Base-by-base conservation (phyloP, 2,329 filamentous ascomycete species). In the Claviceps sp. region DNA sequence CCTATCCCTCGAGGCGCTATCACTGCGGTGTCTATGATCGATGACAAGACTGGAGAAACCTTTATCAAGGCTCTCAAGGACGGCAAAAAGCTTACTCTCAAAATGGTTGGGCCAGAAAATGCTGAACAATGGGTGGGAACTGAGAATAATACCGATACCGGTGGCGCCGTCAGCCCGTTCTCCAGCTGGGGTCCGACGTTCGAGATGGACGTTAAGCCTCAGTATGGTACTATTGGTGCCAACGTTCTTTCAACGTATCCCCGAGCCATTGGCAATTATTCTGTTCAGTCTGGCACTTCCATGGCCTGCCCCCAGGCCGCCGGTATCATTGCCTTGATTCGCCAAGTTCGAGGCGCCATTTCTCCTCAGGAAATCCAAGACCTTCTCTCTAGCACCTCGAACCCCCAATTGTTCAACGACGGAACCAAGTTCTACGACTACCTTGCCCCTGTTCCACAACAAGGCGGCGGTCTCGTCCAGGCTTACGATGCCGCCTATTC, bases 161-260 rank as follows among this genome's bases (percentile, higher is more conserved):
- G 73, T 1, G 80, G 79, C 6, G 75, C 71, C 47, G 60, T 76
- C 37, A 79, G 73, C 58, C 63, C 63, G 5, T 81, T 68, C 61
- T 78, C 75, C 41, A 75, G 72, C 6, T 84, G 79, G 79, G 79
- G 79, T 8, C 79, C 79, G 2, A 79, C 74, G 2, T 82, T 72
- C 62, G 78, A 83, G 59, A 67, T 78, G 56, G 71, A 75, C 46
- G 63, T 76, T 47, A 79, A 79, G 62, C 78, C 78, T 0, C 72
- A 80, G 57, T 63, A 80, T 43, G 73, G 72, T n/a, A 68, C 76
- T 1, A 74, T 77, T 2, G 78, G 79, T 38, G 77, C 77, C 48
- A 70, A 71, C 49, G 81, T 83, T 47, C 63, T 83, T 30, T 80
- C 78, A 11, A 82, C 78, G 0, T 82, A 70, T 56, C 78, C 75